These are phyloP conservation scores for Amoebophrya sp. DNA, from an alignment of 169 alveolate genomes.

Conservation along the genomic window DNA sequence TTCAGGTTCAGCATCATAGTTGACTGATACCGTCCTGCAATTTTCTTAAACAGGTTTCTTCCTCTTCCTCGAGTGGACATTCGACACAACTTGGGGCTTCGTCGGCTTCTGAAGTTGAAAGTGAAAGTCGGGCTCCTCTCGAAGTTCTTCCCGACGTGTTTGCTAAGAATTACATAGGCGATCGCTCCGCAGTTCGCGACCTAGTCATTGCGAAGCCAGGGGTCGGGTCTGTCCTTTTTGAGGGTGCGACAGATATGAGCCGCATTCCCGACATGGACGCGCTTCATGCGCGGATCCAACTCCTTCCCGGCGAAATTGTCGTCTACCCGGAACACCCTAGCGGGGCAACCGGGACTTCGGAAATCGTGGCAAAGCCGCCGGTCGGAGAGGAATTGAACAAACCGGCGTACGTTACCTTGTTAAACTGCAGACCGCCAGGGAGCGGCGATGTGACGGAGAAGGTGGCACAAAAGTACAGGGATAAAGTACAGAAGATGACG, in stretches of 20 bases:
- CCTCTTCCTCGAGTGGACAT: too few relatives aligned
- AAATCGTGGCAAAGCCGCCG: too few relatives aligned
- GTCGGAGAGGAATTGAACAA: background rate
- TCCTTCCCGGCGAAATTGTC: background rate
- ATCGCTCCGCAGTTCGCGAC: background rate
- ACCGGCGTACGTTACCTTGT: background rate
- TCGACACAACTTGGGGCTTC: too few relatives aligned
- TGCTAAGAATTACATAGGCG: background rate
- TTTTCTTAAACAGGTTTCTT: too few relatives aligned
- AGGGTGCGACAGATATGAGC: background rate
- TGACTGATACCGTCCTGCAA: too few relatives aligned
- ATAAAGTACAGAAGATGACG: background rate
- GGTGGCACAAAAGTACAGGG: background rate
- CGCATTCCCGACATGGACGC: background rate
- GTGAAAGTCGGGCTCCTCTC: too few relatives aligned
- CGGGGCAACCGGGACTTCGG: too few relatives aligned
- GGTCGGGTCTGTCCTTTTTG: background rate
- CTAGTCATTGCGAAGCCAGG: background rate
- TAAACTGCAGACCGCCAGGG: background rate
- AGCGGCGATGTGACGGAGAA: background rate
- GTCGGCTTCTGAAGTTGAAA: too few relatives aligned
- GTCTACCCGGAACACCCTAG: too few relatives aligned
- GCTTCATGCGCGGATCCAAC: background rate
- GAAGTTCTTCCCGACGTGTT: background rate
- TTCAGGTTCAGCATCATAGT: too few relatives aligned